Evolutionary conservation across 2,329 filamentous ascomycete genomes (phyloP).

Genomic region (Diplodia intermedia): DNA sequence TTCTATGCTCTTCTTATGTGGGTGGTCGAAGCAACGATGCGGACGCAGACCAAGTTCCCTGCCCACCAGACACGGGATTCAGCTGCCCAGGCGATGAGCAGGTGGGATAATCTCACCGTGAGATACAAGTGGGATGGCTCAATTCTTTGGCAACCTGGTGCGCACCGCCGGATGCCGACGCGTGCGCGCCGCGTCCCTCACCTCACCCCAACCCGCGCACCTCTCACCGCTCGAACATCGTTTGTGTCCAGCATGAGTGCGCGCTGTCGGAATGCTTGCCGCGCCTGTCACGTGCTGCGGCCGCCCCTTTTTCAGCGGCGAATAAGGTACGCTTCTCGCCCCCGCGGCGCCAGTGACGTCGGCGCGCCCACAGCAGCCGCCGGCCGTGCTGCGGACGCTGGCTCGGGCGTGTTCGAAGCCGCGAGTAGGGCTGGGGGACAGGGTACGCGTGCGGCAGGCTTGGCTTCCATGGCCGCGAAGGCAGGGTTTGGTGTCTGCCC

Average conservation of each 20-base stretch:
- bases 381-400: not conserved
- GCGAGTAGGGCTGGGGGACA: constrained; percentile 11
- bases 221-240: not conserved
- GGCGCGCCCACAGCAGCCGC: constrained; percentile 1
- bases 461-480: constrained; percentile 5
- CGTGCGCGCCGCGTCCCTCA: not conserved
- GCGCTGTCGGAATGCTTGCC: constrained; percentile 18
- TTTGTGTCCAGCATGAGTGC: not conserved
- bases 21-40: too few species aligned
- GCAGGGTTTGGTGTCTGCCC: constrained; percentile 6
- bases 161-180: not conserved
- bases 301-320: constrained; percentile 9
- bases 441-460: constrained; percentile 17
- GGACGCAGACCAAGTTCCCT: too few species aligned
- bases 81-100: too few species aligned
- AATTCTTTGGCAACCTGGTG: too few species aligned
- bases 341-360: not conserved
- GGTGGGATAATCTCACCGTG: too few species aligned
- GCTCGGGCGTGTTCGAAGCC: constrained; percentile 1
- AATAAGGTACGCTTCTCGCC: not conserved
- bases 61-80: too few species aligned
- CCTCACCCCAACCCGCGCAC: constrained; percentile 8
- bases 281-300: constrained; percentile 5
- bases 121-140: too few species aligned
- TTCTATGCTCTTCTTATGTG: too few species aligned